Percentiles rank a stretch among this genome's conserved stretches.
Evolutionary conservation across 805 yeast genomes (phyloP).

Genomic region (Candida fluviatilis): DNA sequence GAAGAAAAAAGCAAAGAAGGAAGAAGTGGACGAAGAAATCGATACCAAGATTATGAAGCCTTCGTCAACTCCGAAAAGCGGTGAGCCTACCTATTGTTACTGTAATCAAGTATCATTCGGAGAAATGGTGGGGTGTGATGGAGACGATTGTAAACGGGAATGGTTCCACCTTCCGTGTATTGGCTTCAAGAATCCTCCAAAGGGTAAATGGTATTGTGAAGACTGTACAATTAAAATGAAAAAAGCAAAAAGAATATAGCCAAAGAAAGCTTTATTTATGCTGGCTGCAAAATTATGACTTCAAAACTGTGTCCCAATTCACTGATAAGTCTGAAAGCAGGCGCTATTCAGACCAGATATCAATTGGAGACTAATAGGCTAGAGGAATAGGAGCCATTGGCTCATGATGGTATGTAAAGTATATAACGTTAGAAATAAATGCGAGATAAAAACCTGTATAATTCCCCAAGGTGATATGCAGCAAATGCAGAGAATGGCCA

Average conservation of each 20-base stretch:
- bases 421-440: too few species aligned
- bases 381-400: too few species aligned
- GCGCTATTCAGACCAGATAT: too few species aligned
- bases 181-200: constrained; percentile 81
- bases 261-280: background rate
- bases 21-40: constrained; percentile 12
- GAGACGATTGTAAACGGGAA: constrained; percentile 83
- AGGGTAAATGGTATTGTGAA: constrained; percentile 48
- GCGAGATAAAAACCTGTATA: too few species aligned
- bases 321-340: too few species aligned
- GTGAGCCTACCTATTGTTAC: constrained; percentile 88
- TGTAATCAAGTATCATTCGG: constrained; percentile 97
- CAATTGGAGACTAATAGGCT: too few species aligned
- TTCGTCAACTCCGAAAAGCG: constrained; percentile 7
- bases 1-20: constrained; percentile 17
- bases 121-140: constrained; percentile 99
- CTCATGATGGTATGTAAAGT: too few species aligned
- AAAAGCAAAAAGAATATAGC: constrained; percentile 6
- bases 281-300: background rate
- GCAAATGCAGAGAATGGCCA: too few species aligned
- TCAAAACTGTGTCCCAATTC: too few species aligned
- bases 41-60: constrained; percentile 4
- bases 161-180: constrained; percentile 97
- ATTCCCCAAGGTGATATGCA: too few species aligned
- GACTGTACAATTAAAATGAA: constrained; percentile 11